Percentiles rank a stretch among this genome's conserved stretches.
Evolutionary conservation across 2,329 filamentous ascomycete genomes (phyloP).

Genomic region (Diaporthe destruens): DNA sequence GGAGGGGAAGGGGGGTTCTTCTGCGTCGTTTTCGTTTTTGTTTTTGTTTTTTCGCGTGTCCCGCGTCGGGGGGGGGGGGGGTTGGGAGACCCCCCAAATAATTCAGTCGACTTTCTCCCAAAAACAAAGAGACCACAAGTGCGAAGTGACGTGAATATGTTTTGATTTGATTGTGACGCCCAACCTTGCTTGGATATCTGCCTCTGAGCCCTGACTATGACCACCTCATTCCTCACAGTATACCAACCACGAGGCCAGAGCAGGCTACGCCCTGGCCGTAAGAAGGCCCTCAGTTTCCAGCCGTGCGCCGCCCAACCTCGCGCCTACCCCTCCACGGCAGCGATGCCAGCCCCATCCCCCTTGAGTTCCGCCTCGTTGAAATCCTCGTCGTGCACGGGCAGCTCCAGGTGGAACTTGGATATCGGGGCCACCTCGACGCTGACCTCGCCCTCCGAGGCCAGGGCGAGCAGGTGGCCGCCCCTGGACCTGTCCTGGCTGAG

Average conservation of each 20-base stretch:
- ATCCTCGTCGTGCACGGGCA: slow-evolving; percentile 51
- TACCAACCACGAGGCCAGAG: background rate
- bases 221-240: background rate
- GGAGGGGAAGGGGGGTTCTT: background rate
- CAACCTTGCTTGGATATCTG: background rate
- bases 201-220: background rate
- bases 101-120: slow-evolving; percentile 1
- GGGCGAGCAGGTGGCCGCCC: slow-evolving; percentile 51
- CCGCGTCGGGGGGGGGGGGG: background rate
- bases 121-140: background rate
- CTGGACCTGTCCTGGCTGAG: slow-evolving; percentile 49
- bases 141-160: background rate
- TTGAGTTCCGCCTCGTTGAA: slow-evolving; percentile 49
- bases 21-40: background rate
- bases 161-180: background rate
- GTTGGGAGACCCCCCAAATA: background rate
- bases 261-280: background rate
- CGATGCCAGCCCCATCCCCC: slow-evolving; percentile 48
- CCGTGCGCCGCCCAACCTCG: background rate
- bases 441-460: slow-evolving; percentile 50
- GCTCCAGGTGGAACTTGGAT: slow-evolving; percentile 49
- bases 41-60: background rate
- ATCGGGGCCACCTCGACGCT: slow-evolving; percentile 48
- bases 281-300: background rate
- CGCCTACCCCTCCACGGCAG: slow-evolving; percentile 49